A percentile compares a stretch with the other conserved stretches of the same genome.
These are phyloP conservation scores for Calendula officinalis DNA, from an alignment of 129 eudicot species.

Conservation along the genomic window DNA sequence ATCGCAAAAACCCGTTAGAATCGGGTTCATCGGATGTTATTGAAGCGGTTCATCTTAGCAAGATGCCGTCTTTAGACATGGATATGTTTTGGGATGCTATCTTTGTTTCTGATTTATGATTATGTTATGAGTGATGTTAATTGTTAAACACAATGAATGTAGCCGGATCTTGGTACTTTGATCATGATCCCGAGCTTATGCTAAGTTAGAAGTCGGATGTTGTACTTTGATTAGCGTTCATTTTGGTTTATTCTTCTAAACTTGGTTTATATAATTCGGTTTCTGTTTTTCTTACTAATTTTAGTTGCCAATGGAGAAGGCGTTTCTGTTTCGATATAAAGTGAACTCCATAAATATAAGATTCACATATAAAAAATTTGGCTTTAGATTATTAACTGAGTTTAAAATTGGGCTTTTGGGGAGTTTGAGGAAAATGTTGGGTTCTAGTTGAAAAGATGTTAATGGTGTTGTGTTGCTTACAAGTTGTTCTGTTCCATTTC, in stretches of 20 bases:
- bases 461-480: constrained; percentile 36
- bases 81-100: constrained; percentile 83
- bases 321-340: not conserved
- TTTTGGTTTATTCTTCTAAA: constrained; percentile 10
- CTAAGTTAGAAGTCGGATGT: constrained; percentile 10
- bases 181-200: constrained; percentile 27
- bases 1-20: constrained; percentile 28
- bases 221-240: not conserved
- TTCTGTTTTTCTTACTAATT: not conserved
- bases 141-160: not conserved
- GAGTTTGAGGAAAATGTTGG: constrained; percentile 32
- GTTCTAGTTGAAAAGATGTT: constrained; percentile 28
- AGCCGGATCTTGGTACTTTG: constrained; percentile 20
- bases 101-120: constrained; percentile 44
- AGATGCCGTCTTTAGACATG: constrained; percentile 89
- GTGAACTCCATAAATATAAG: not conserved
- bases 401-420: constrained; percentile 29
- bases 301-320: too few species aligned
- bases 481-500: constrained; percentile 63
- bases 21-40: constrained; percentile 13
- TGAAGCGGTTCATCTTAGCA: constrained; percentile 70
- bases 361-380: not conserved
- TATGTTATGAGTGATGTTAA: not conserved
- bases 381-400: not conserved
- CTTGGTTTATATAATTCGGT: not conserved